phyloP scores from a whole-genome alignment of 176 grass and related monocot genomes.

The Raddia distichophylla region DNA sequence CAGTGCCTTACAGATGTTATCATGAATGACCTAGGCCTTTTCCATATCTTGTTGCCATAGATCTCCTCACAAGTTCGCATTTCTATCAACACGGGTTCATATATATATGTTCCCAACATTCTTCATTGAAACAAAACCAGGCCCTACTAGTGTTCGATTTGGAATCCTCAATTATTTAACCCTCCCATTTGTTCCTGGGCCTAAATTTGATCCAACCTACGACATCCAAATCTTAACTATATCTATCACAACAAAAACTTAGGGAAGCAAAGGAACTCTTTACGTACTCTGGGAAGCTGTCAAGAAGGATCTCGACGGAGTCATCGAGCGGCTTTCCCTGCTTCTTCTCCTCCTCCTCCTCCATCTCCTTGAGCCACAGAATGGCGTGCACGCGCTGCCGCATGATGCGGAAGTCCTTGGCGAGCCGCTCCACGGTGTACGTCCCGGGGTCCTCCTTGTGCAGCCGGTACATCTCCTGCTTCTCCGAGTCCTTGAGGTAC shows the following conservation, averaged over 20 bases:
- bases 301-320: slow-evolving; percentile 92
- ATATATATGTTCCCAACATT: not conserved
- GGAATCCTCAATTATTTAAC: not conserved
- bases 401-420: slow-evolving; percentile 93
- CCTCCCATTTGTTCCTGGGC: not conserved
- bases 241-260: slow-evolving; percentile 10
- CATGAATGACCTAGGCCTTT: not conserved
- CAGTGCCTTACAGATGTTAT: not conserved
- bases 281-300: slow-evolving; percentile 87
- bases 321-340: slow-evolving; percentile 76
- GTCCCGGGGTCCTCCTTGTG: slow-evolving; percentile 87
- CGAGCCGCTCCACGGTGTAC: slow-evolving; percentile 88
- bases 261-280: slow-evolving; percentile 14
- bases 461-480: slow-evolving; percentile 90
- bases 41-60: not conserved
- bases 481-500: slow-evolving; percentile 95
- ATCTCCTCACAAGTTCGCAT: not conserved
- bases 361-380: slow-evolving; percentile 96
- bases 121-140: not conserved
- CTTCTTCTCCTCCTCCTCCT: slow-evolving; percentile 95
- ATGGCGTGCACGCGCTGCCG: slow-evolving; percentile 95
- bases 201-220: not conserved
- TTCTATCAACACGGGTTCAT: not conserved
- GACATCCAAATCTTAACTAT: slow-evolving; percentile 8
- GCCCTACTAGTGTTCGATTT: not conserved